These are phyloP conservation scores for Kazachstania viticola DNA, from an alignment of 805 yeast species.

Conservation along the genomic window DNA sequence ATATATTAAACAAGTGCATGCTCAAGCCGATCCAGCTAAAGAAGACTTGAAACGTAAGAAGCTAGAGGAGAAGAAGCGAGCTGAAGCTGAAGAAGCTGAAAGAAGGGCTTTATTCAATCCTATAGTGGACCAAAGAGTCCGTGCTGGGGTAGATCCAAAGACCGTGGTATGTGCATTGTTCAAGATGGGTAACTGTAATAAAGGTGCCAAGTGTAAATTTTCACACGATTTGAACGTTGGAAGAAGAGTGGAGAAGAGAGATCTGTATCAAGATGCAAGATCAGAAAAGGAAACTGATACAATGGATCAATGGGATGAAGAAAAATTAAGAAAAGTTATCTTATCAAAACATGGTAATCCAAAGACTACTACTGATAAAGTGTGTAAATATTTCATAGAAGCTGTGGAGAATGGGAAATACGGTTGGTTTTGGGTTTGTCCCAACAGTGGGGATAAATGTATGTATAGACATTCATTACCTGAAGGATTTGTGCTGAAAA, in stretches of 20 bases:
- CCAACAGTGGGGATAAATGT: slow-evolving; percentile 86
- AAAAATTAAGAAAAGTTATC: slow-evolving; percentile 77
- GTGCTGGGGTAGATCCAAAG: slow-evolving; percentile 96
- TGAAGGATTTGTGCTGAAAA: slow-evolving; percentile 91
- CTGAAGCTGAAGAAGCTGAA: slow-evolving; percentile 80
- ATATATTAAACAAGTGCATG: slow-evolving; percentile 57
- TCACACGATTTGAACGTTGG: slow-evolving; percentile 81
- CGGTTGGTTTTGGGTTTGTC: slow-evolving; percentile 99
- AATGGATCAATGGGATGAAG: slow-evolving; percentile 97
- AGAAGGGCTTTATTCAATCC: slow-evolving; percentile 67
- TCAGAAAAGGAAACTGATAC: slow-evolving; percentile 61
- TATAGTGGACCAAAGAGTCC: slow-evolving; percentile 70
- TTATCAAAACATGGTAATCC: slow-evolving; percentile 89
- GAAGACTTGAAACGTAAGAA: slow-evolving; percentile 63
- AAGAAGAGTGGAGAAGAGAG: slow-evolving; percentile 81
- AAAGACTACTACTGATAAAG: slow-evolving; percentile 85
- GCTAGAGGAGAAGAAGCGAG: slow-evolving; percentile 77
- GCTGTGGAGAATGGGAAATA: slow-evolving; percentile 96
- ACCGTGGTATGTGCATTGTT: slow-evolving; percentile 82
- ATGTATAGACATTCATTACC: slow-evolving; percentile 93
- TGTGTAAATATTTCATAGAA: slow-evolving; percentile 87
- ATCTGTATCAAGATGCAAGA: slow-evolving; percentile 84
- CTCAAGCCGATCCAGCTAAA: slow-evolving; percentile 48
- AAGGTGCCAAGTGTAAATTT: slow-evolving; percentile 78
- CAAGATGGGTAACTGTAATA: slow-evolving; percentile 76